Evolutionary conservation across 1,284 basidiomycete genomes (phyloP), one percentile per base, ranked within the genome.

Genomic region (Stereum hirsutum): DNA sequence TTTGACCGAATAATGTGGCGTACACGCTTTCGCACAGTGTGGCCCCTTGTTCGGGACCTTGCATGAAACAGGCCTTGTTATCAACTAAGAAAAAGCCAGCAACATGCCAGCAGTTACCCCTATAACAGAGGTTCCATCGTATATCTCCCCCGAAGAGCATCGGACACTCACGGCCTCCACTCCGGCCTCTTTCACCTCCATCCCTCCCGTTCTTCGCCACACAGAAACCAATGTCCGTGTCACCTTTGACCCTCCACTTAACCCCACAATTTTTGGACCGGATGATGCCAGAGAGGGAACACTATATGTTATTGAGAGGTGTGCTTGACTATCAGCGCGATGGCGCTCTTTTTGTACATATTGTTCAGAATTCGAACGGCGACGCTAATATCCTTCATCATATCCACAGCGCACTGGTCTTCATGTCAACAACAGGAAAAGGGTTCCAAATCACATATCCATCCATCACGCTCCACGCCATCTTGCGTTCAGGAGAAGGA

Each of bases 391-490:
- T 39, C 15, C 32, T 40, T 25, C 23, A n/a, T 23, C 30, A 11
- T 10, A 3, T 24, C 26, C 14, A 6, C 51, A 94, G 89, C 51
- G 77, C 74, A 5, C 74, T 95, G 25, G 76, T 78, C 0, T 94
- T 90, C 71, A 72, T 88, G 58, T 82, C 85, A 5, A 53, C 69
- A 4, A 68, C 75, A 0, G 78, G 78, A 20, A 66, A 68, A 31
- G 90, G 89, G 14, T 84, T 93, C 58, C 75, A 84, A 52, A 74
- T 95, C 55, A 69, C 80, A 45, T 95, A 91, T 60, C 89, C 87
- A 14, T 68, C 79, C 5, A 85, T 96, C 52, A 93, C 88, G 1
- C 74, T 96, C 2, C 92, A 96, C 54, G 92, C 92, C 15, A 74
- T 92, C 41, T 89, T 89, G 0, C 80, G 89, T 34, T 70, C 73